A percentile compares a stretch with the other conserved stretches of the same genome.
Evolutionary conservation across 1,284 basidiomycete species (phyloP).

Genomic region (Trichosporon ovoides): DNA sequence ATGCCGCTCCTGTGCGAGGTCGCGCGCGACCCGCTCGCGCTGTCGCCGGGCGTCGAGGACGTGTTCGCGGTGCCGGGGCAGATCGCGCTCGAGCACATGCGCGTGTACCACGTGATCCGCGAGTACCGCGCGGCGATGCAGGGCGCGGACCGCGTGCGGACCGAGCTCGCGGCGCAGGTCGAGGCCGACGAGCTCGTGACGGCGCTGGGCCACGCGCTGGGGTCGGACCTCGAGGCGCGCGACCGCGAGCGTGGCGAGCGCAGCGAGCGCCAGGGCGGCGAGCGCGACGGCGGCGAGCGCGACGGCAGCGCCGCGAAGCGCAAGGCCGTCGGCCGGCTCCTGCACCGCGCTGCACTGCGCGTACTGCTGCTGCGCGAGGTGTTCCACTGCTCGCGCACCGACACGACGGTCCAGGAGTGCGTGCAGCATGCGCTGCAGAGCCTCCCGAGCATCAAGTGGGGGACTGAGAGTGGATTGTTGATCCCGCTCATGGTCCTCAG

Average conservation of each 20-base stretch:
- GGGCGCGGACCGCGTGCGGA: background rate
- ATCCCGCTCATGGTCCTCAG: constrained; percentile 15
- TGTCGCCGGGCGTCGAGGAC: background rate
- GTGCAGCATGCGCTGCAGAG: constrained; percentile 8
- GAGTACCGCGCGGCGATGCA: background rate
- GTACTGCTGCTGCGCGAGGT: constrained; percentile 15
- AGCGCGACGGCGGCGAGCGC: too few relatives aligned
- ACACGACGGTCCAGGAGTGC: constrained; percentile 9
- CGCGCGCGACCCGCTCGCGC: background rate
- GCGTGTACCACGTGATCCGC: constrained; percentile 2
- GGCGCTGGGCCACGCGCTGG: constrained; percentile 1
- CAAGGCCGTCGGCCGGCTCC: background rate
- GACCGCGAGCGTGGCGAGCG: background rate
- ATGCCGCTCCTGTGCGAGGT: constrained; percentile 4
- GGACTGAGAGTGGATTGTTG: constrained; percentile 16
- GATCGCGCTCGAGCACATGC: constrained; percentile 5
- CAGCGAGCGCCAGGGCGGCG: too few relatives aligned
- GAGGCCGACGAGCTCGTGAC: constrained; percentile 17
- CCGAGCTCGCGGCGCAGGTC: constrained; percentile 10
- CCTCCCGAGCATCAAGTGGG: constrained; percentile 16
- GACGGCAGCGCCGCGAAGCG: background rate
- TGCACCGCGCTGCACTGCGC: constrained; percentile 15
- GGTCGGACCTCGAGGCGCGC: background rate
- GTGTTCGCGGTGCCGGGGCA: constrained; percentile 8
- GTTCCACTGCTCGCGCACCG: constrained; percentile 5